A percentile compares a stretch with the other conserved stretches of the same genome.
phyloP scores from a whole-genome alignment of 345 rosid genomes.

The Linum trigynum region DNA sequence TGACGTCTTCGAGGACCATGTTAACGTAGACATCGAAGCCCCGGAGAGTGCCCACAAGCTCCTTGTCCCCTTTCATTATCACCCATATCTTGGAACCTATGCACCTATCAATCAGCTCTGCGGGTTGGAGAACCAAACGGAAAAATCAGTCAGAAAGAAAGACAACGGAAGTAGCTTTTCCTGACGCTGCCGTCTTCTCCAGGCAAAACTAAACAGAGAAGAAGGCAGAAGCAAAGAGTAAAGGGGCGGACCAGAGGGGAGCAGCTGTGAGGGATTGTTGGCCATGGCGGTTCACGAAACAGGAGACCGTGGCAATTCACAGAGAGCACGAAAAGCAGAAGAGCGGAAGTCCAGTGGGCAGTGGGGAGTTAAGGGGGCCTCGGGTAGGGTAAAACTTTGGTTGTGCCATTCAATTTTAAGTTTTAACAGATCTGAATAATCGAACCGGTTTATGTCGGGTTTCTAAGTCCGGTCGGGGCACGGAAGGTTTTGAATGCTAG shows the following conservation, averaged over 20 bases:
- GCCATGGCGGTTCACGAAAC: conserved; percentile 27
- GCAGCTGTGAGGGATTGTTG: conserved; percentile 71
- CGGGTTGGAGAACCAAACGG: neutral
- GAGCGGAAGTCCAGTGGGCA: neutral
- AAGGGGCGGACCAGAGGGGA: conserved; percentile 43
- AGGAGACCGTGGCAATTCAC: neutral
- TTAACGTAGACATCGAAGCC: conserved; percentile 82
- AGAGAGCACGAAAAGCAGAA: neutral
- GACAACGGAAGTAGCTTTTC: conserved; percentile 7
- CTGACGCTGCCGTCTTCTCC: neutral
- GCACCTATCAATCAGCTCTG: conserved; percentile 81
- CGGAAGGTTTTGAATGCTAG: no score
- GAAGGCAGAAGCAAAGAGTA: neutral
- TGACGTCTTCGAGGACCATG: conserved; percentile 70
- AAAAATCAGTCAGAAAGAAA: conserved; percentile 1
- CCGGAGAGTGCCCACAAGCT: conserved; percentile 67
- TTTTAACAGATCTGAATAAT: no score
- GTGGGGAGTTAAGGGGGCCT: no score
- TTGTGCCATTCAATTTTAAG: no score
- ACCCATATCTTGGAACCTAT: conserved; percentile 85
- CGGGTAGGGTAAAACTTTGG: no score
- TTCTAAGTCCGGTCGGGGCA: no score
- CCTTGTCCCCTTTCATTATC: conserved; percentile 89
- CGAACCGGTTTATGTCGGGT: no score
- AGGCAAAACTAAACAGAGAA: neutral